Conservation (phyloP, 169 alveolate species). For the Plasmodium ovale region DNA sequence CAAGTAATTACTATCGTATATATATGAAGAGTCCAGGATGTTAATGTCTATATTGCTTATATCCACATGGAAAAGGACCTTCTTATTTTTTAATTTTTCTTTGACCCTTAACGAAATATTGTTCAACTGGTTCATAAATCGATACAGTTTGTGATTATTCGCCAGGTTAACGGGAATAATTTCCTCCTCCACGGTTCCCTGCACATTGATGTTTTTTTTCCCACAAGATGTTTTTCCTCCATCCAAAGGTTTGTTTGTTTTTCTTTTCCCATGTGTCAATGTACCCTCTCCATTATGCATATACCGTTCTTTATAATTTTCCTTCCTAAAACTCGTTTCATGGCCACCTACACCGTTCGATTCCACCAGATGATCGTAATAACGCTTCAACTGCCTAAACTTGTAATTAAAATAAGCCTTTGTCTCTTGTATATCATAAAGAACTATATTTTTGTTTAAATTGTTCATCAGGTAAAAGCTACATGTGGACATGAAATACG, state of each 20-base stretch:
- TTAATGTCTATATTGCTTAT: conserved; percentile 47
- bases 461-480: conserved; percentile 53
- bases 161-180: background rate
- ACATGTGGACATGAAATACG: conserved; percentile 51
- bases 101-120: conserved; percentile 18
- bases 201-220: background rate
- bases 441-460: conserved; percentile 56
- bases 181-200: background rate
- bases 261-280: background rate
- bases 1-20: conserved; percentile 60
- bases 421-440: conserved; percentile 52
- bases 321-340: background rate
- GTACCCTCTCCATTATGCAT: background rate
- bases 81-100: conserved; percentile 25
- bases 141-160: conserved; percentile 6
- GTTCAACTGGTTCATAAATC: conserved; percentile 24
- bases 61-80: conserved; percentile 37
- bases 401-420: conserved; percentile 31
- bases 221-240: background rate
- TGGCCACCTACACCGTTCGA: background rate
- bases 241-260: background rate
- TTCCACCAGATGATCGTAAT: conserved; percentile 14
- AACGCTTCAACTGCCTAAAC: conserved; percentile 12
- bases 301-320: too few relatives aligned
- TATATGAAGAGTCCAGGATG: conserved; percentile 55